Evolutionary conservation across 2,329 filamentous ascomycete species (phyloP), one percentile per base, ranked within the genome.

Genomic region (Trichoderma arundinaceum): DNA sequence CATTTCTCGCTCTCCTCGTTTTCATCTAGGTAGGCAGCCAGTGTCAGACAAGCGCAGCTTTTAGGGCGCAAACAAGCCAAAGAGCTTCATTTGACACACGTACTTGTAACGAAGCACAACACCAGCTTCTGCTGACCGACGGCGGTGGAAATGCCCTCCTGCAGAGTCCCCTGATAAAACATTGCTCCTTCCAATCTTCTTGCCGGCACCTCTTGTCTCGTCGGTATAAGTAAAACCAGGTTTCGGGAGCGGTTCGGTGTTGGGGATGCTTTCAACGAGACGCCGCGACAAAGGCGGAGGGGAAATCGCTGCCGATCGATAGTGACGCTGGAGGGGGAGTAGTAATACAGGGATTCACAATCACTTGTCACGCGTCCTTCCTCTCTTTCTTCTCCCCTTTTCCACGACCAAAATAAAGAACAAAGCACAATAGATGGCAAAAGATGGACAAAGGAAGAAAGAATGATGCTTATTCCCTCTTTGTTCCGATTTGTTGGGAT

Each of bases 101-200:
- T 77, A 92, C 92, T 90, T 73, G 88, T 87, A 38, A 97, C 89
- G 77, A 97, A 96, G 79, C 92, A 96, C 35, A 91, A 85, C 0
- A 97, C 91, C 17, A 90, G 83, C 77, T 94, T 96, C 66, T 86
- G 82, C 75, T 94, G 83, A 67, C 87, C 85, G 7, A 97, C 83
- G 12, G 94, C 92, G 19, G 86, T 82, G 38, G 86, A 83, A 71
- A 97, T 96, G 66, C 92, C 94, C 72, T 90, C 89, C 72, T 96
- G 91, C 19, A 97, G 79, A 67, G 87, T 88, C 17, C 93, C 94
- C 67, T 88, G 74, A 76, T 93, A 94, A 78, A 97, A 97, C 89
- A 96, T 94, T 33, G 35, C 44, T 22, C 6, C 7, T 39, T 32
- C 17, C 22, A 28, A 28, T 44, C 1, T 5, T 3, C 1, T 22